Base-by-base conservation (phyloP, 2,329 filamentous ascomycete genomes). In the Pseudogymnoascus pannorum region DNA sequence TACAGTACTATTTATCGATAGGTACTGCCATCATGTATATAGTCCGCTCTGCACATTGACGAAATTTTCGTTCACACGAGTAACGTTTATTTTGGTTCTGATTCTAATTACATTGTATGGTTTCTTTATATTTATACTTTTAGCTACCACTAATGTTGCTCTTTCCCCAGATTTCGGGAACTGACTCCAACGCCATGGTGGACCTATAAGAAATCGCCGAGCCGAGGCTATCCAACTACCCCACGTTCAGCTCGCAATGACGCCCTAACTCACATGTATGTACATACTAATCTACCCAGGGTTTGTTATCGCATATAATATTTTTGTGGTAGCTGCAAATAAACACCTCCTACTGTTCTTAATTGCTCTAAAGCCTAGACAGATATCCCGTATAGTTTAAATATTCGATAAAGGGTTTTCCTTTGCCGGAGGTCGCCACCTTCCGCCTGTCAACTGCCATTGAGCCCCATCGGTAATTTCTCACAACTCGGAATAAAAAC, bases 151-250 rank as follows among this genome's bases (percentile, higher is more conserved):
- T 9, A 24, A 24, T 6, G 42, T 26, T 48, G 12, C 22, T 6
- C 42, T 26, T 48, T 9, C 44, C 44, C 44, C 44, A 2, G 44
- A 54, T 54, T 54, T 54, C 48, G 26, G 48, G 26, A 29, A 31
- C 26, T 54, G 26, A 54, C 42, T n/a, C 22, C 24, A 29, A 31
- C n/a, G 48, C 48, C 48, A 54, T 31, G 7, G 48, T 54, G 48
- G 48, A 26, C n/a, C 48, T 54, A 31, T 54, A 31, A 54, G 48
- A 54, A 51, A 54, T 54, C 48, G 48, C 48, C 48, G 48, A 54
- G 48, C 48, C 48, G 48, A 54, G 48, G 48, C 48, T 20, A 54
- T 54, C 48, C 48, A 24, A 11, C 26, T 31, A 54, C 48, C 48
- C 26, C 48, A 54, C 48, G 48, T 18, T 31, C 16, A 31, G 9